Base-by-base conservation (phyloP, 1,284 basidiomycete genomes). In the Cryptococcus hybrid region DNA sequence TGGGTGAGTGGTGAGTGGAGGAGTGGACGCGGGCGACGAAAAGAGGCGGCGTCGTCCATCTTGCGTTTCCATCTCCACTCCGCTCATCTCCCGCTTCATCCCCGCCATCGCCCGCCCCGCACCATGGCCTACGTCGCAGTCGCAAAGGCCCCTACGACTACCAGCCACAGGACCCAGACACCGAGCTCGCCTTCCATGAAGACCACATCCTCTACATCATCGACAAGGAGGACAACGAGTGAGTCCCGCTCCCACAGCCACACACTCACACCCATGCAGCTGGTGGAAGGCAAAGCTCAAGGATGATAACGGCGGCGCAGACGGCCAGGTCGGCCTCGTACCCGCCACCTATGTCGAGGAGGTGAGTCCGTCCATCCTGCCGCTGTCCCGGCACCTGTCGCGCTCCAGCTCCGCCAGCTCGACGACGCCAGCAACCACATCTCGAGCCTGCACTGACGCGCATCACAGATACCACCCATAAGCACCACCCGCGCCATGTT, bases 281-380 rank as follows among this genome's bases (percentile, higher is more conserved):
- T 95, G 92, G 92, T 93, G 91, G 90, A 93, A 87, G 75, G 90
- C 92, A 55, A 92, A 91, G 80, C 70, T 87, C 60, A 93, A 88
- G 78, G 73, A 75, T 57, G 84, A 84, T 18, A 13, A 54, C 51
- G 44, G 84, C 85, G 40, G 65, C 55, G 43, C 84, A 48, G 86
- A 89, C 34, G 85, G 83, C 36, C 83, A 85, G 18, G 81, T 85
- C 39, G 94, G 94, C 4, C 84, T 96, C 42, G 86, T 97, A 37
- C 94, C 94, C 2, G 84, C 89, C 46, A 90, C 88, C 53, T 98
- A 96, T 71, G 86, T 96, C 54, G 93, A 95, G 77, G 88, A 85
- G 81, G 92, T 90, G 57, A 62, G 86, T 80, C 18, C n/a, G 9
- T 12, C 7, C 36, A 13, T 55, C 40, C 40, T 30, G 30, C 30